Evolutionary conservation across 345 rosid genomes (phyloP).

Genomic region (Eucalyptus marginata): DNA sequence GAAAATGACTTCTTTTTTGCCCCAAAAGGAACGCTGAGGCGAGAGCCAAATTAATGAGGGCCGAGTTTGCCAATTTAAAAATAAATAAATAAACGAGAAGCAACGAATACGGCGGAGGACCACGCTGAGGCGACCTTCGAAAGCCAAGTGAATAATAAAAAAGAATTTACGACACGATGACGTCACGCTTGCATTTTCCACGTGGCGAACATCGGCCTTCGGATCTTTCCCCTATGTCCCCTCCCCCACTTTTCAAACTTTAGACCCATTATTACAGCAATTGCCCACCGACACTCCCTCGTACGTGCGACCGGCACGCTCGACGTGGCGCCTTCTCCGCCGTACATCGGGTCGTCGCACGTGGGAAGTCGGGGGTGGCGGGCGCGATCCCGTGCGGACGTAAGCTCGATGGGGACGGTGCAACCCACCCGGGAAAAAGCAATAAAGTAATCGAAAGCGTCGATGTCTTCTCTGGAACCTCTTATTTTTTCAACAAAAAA

Average conservation of each 20-base stretch:
- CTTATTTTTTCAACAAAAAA: not conserved
- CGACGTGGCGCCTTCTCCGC: constrained; percentile 1
- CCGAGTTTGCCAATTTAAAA: not conserved
- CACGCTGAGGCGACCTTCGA: not conserved
- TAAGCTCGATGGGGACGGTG: constrained; percentile 15
- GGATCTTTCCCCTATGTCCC: not conserved
- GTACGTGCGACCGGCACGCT: constrained; percentile 16
- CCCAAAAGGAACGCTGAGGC: not conserved
- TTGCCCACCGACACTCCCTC: constrained; percentile 28
- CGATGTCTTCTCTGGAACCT: not conserved
- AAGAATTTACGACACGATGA: not conserved
- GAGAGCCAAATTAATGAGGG: not conserved
- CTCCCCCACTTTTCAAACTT: not conserved
- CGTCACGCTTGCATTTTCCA: not conserved
- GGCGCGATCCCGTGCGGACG: constrained; percentile 8
- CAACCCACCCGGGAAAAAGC: not conserved
- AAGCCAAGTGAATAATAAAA: not conserved
- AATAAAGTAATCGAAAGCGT: not conserved
- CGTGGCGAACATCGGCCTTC: not conserved
- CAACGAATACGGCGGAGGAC: not conserved
- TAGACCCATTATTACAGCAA: not conserved
- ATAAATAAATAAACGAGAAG: not conserved
- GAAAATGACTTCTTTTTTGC: not conserved
- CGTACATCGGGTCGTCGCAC: not conserved
- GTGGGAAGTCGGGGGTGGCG: not conserved